Evolutionary conservation across 805 yeast species (phyloP), one percentile per base, ranked within the genome.

Genomic region (Ogataea trehaloabstinens): DNA sequence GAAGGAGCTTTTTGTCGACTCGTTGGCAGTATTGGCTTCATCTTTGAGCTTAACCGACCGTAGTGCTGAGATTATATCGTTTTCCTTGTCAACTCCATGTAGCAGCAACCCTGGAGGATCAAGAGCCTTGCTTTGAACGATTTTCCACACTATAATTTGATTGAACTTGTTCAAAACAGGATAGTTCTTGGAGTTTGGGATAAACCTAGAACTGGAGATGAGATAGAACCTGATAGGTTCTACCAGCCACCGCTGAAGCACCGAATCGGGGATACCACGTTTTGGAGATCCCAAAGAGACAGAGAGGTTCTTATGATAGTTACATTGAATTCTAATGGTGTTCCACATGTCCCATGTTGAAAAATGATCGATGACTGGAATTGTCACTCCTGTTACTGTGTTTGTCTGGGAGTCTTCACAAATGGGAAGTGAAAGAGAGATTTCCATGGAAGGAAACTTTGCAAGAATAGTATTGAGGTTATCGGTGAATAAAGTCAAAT

Each of bases 271-370:
- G 1, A 76, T 71, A 35, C 67, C 67, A 25, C 68, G 68, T 40
- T 79, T 79, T 22, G 95, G 90, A 17, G 89, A 72, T 25, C 82
- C 93, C 24, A 85, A 65, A 4, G 87, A 85, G 38, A 88, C 79
- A n/a, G 86, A 79, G 36, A 83, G 60, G 17, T 76, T 71, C 2
- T 60, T 44, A 34, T 80, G 69, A 50, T 80, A 78, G 39, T 71
- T 70, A 49, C 82, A 76, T 25, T 73, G 61, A 4, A 70, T 65
- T 18, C 88, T 63, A 3, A 83, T 73, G 1, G 83, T 69, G 48
- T 82, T 78, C 90, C 90, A 83, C 49, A 80, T 70, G 38, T 80
- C 85, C 90, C 90, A 83, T 2, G 84, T 78, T 3, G 82, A 76
- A 22, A 82, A 57, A 6, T 69, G 61, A 49, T 74, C 79, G 13